A percentile compares a stretch with the other conserved stretches of the same genome.
phyloP scores from a whole-genome alignment of 2,329 filamentous ascomycete genomes.

The Pseudovirgaria hyperparasitica region DNA sequence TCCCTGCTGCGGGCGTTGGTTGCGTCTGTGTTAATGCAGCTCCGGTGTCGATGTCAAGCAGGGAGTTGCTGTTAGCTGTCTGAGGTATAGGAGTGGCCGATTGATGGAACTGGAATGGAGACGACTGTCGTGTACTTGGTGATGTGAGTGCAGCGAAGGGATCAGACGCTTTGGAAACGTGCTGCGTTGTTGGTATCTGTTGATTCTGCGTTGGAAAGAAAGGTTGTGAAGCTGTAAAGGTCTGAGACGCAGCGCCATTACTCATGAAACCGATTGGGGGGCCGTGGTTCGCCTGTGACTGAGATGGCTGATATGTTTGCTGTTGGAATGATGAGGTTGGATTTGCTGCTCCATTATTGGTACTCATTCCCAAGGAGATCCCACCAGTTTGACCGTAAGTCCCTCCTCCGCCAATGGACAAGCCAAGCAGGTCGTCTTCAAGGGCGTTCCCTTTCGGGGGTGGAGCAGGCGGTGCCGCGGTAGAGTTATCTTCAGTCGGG shows the following conservation, averaged over 20 bases:
- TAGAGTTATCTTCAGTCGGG: conserved; percentile 14
- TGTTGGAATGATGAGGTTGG: conserved; percentile 10
- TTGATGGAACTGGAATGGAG: conserved; percentile 36
- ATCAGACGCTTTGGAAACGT: conserved; percentile 31
- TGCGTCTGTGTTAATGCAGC: conserved; percentile 14
- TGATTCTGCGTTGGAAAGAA: conserved; percentile 25
- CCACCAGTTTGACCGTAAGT: conserved; percentile 63
- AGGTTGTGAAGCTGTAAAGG: conserved; percentile 34
- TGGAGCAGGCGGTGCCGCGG: conserved; percentile 27
- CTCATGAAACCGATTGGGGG: conserved; percentile 41
- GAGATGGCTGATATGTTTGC: conserved; percentile 26
- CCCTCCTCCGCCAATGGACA: conserved; percentile 60
- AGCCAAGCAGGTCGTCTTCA: conserved; percentile 80
- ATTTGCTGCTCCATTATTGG: too few species aligned
- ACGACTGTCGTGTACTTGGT: conserved; percentile 36
- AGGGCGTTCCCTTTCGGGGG: conserved; percentile 49
- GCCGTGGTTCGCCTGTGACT: conserved; percentile 41
- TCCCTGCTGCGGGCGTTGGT: conserved; percentile 45
- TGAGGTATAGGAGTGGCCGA: conserved; percentile 23
- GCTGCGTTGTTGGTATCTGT: conserved; percentile 21
- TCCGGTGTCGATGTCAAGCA: conserved; percentile 20
- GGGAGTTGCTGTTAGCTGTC: conserved; percentile 17
- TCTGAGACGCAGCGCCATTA: conserved; percentile 22
- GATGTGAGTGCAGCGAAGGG: conserved; percentile 49
- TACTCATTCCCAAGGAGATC: conserved; percentile 68